Evolutionary conservation across 2,329 filamentous ascomycete genomes (phyloP).

Genomic region (Fusarium humuli): DNA sequence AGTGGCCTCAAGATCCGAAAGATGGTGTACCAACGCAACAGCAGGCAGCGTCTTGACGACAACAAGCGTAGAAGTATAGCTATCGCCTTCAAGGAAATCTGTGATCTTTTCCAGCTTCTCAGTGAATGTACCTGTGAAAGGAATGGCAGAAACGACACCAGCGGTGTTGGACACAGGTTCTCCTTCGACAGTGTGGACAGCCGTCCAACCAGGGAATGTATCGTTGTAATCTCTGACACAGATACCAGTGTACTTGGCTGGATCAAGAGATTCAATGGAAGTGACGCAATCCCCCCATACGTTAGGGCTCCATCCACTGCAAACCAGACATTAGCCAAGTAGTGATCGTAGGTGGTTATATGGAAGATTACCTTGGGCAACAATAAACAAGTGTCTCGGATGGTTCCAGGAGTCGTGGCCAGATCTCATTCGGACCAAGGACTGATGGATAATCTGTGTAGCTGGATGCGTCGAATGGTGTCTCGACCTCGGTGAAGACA

Average conservation of each 20-base stretch:
- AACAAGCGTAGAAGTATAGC: not conserved
- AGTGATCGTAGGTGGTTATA: accelerated
- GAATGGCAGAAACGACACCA: constrained; percentile 1
- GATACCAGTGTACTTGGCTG: not conserved
- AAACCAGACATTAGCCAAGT: not conserved
- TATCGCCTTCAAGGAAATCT: not conserved
- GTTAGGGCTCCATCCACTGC: constrained; percentile 28
- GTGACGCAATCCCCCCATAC: constrained; percentile 22
- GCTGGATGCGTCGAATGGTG: no score
- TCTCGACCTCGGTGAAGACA: constrained; percentile 13
- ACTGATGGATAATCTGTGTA: no score
- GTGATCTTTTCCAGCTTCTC: not conserved
- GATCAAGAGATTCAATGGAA: constrained; percentile 3
- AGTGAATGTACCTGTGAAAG: not conserved
- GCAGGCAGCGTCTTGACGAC: constrained; percentile 16
- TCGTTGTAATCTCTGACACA: not conserved
- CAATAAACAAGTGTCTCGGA: constrained; percentile 42
- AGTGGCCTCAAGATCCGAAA: constrained; percentile 19
- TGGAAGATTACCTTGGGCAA: constrained; percentile 37
- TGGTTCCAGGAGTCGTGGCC: constrained; percentile 14
- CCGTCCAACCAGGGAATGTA: not conserved
- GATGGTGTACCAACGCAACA: constrained; percentile 30
- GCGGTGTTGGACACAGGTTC: constrained; percentile 1
- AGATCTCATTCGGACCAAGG: not conserved
- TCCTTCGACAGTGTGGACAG: constrained; percentile 25